Percentiles rank a stretch among this genome's conserved stretches.
Evolutionary conservation across 2,329 filamentous ascomycete genomes (phyloP).

Genomic region (Neocucurbitaria cava): DNA sequence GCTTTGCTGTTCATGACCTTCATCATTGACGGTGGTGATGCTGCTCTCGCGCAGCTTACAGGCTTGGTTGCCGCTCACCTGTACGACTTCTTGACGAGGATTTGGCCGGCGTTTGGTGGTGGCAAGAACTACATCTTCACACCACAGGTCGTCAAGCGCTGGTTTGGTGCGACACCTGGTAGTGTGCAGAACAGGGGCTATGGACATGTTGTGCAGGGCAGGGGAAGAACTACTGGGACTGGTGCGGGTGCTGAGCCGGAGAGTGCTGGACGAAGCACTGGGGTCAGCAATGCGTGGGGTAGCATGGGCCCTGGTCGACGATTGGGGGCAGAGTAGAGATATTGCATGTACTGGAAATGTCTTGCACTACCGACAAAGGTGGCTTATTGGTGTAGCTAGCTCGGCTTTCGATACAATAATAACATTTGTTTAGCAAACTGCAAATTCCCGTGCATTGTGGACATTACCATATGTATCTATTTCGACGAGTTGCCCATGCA

Average conservation of each 20-base stretch:
- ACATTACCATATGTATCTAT: too few relatives aligned
- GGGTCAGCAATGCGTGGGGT: constrained; percentile 29
- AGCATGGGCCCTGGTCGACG: constrained; percentile 42
- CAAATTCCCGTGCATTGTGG: too few relatives aligned
- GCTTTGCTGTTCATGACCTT: constrained; percentile 79
- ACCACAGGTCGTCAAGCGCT: constrained; percentile 72
- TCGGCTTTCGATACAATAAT: too few relatives aligned
- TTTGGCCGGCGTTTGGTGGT: constrained; percentile 89
- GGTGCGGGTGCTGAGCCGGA: constrained; percentile 12
- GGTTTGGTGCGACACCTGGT: constrained; percentile 63
- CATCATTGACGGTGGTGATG: constrained; percentile 66
- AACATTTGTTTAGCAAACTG: too few relatives aligned
- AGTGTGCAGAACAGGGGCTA: constrained; percentile 60
- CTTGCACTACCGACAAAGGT: neutral
- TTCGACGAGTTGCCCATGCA: too few relatives aligned
- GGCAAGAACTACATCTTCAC: constrained; percentile 79
- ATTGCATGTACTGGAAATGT: constrained; percentile 8
- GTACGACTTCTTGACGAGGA: constrained; percentile 85
- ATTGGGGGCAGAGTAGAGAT: constrained; percentile 30
- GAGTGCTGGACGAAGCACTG: constrained; percentile 37
- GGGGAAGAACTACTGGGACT: constrained; percentile 23
- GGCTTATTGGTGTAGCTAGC: neutral
- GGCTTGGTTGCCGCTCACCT: constrained; percentile 89
- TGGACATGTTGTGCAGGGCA: constrained; percentile 65
- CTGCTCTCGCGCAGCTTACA: constrained; percentile 69